Evolutionary conservation across 768 basidiomycete genomes (phyloP), one percentile per base, ranked within the genome.

Genomic region (Candolleomyces aberdarensis): DNA sequence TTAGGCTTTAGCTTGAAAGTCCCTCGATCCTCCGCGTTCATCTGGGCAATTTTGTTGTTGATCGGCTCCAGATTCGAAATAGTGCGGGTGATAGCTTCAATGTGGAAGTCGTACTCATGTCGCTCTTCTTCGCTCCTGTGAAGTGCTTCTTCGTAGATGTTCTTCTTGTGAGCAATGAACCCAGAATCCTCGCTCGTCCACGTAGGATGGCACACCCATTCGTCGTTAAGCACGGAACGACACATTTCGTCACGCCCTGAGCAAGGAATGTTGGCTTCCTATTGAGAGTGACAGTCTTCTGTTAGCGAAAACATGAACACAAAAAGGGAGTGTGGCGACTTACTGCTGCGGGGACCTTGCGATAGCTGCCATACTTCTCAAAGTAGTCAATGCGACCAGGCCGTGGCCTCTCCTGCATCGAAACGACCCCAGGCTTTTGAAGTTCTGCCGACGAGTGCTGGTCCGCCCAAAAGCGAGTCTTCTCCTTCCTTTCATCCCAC

Each of bases 41-140:
- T 86, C 63, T 86, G 85, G 8, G 83, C 80, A 65, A 98, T 92
- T 73, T 96, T 93, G 72, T 87, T 87, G 66, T 88, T 88, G 63
- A 98, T 87, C 0, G 97, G 95, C 64, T 98, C 97, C 26, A 99
- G 86, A 67, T 94, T 81, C 8, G 84, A 80, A 66, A 98, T 96
- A 4, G 96, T 97, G 56, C 95, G 89, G 10, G 87, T 83, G 67
- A 98, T 90, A 7, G 95, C 96, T 70, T 98, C 96, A 67, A 98
- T 92, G 71, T 98, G 94, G 78, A 97, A 98, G 72, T 98, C 96
- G 71, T 98, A 99, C 73, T 98, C 96, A 72, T 99, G 97, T 6
- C 97, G 87, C 71, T 99, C 97, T 72, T 99, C 97, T 69, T 99
- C 97, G 54, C 89, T 91, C 40, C 95, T 90, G 75, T 98, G 96